A percentile compares a stretch with the other conserved stretches of the same genome.
These are phyloP conservation scores for Capsicum baccatum DNA, from an alignment of 257 asterid genomes.

Conservation along the genomic window DNA sequence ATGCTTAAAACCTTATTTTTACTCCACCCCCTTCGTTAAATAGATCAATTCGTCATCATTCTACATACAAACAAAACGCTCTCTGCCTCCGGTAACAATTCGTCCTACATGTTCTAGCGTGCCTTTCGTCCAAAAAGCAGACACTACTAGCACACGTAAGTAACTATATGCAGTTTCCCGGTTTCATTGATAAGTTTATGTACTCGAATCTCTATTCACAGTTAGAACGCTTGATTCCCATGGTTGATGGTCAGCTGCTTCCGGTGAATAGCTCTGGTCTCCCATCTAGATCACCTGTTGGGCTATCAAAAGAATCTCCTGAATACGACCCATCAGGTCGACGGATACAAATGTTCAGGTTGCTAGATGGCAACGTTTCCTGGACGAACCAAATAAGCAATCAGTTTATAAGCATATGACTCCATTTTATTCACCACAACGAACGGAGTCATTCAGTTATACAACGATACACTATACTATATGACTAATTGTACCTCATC, in stretches of 20 bases:
- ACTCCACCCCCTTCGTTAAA: neutral
- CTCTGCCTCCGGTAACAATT: slow-evolving; percentile 4
- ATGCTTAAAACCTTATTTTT: slow-evolving; percentile 30
- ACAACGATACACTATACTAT: neutral
- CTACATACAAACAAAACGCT: slow-evolving; percentile 22
- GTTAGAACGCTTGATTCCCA: slow-evolving; percentile 18
- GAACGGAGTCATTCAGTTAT: too few relatives aligned
- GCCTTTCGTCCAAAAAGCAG: slow-evolving; percentile 30
- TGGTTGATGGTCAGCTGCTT: slow-evolving; percentile 26
- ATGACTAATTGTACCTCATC: slow-evolving; percentile 59
- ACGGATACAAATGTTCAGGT: slow-evolving; percentile 35
- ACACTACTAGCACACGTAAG: slow-evolving; percentile 28
- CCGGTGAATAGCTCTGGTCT: slow-evolving; percentile 19
- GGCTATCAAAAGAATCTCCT: slow-evolving; percentile 38
- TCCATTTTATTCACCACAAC: too few relatives aligned
- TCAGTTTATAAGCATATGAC: neutral
- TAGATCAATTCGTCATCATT: slow-evolving; percentile 23
- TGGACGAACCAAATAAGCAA: slow-evolving; percentile 6
- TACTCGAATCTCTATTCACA: slow-evolving; percentile 26
- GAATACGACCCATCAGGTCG: slow-evolving; percentile 37
- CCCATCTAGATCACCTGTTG: slow-evolving; percentile 29
- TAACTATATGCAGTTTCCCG: slow-evolving; percentile 17
- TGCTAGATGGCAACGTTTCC: slow-evolving; percentile 35
- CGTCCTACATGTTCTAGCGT: slow-evolving; percentile 25
- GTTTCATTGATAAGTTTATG: slow-evolving; percentile 27